Percentiles rank a stretch among this genome's conserved stretches.
Evolutionary conservation across 768 basidiomycete genomes (phyloP).

Genomic region (Agrocybe praecox): DNA sequence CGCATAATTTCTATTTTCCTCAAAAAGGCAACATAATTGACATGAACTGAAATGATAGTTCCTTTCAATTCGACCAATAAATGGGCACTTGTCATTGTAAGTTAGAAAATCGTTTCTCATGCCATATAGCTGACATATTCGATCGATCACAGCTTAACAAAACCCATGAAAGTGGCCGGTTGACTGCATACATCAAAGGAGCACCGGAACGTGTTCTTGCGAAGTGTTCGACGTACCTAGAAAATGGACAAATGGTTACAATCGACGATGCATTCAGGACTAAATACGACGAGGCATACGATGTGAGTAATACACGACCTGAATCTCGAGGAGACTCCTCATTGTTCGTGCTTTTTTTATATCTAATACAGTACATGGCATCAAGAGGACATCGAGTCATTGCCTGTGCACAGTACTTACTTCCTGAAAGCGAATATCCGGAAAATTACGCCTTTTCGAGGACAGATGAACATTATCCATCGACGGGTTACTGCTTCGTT

Average conservation of each 20-base stretch:
- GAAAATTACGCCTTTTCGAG: conserved; percentile 53
- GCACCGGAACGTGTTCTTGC: conserved; percentile 70
- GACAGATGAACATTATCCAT: conserved; percentile 55
- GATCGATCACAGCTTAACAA: conserved; percentile 49
- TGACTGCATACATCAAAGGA: conserved; percentile 66
- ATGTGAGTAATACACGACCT: conserved; percentile 35
- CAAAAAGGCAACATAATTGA: neutral
- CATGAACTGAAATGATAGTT: conserved; percentile 33
- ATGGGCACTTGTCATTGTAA: conserved; percentile 70
- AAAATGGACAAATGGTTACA: conserved; percentile 47
- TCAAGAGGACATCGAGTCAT: conserved; percentile 77
- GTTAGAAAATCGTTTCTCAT: conserved; percentile 17
- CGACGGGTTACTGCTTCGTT: conserved; percentile 60
- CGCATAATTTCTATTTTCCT: neutral
- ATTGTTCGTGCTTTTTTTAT: no score
- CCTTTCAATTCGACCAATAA: conserved; percentile 77
- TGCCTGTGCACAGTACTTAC: conserved; percentile 65
- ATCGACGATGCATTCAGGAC: conserved; percentile 58
- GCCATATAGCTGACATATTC: neutral
- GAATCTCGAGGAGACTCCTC: no score
- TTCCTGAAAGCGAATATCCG: conserved; percentile 51
- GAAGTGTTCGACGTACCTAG: conserved; percentile 62
- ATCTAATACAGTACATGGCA: conserved; percentile 69
- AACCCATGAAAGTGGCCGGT: conserved; percentile 45
- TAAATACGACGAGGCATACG: conserved; percentile 62